phyloP scores from a whole-genome alignment of 306 rosid genomes.

The Prunus davidiana region DNA sequence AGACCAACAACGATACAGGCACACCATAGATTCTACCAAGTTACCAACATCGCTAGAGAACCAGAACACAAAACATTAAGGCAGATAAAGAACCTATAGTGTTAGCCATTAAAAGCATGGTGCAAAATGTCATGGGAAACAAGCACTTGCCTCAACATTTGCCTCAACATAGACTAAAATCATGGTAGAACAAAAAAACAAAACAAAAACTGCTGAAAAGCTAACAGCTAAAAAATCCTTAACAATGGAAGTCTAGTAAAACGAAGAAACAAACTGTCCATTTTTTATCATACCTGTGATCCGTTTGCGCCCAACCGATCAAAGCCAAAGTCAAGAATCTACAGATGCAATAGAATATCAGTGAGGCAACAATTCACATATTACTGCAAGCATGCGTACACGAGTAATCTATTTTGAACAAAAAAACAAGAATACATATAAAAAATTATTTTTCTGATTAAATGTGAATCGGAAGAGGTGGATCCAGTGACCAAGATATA shows the following conservation, averaged over 20 bases:
- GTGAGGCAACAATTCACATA: conserved; percentile 21
- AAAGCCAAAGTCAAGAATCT: conserved; percentile 93
- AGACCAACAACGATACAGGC: conserved; percentile 7
- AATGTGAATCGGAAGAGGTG: no score
- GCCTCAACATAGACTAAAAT: conserved; percentile 15
- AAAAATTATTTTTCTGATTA: not conserved
- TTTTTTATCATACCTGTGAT: conserved; percentile 57
- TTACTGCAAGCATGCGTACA: not conserved
- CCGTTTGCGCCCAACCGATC: conserved; percentile 90
- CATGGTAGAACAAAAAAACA: not conserved
- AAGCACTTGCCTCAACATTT: not conserved
- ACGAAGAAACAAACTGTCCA: conserved; percentile 8
- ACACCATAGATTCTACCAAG: not conserved
- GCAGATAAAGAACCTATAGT: not conserved
- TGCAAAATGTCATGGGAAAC: not conserved
- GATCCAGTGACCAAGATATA: no score
- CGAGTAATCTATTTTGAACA: not conserved
- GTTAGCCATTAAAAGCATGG: not conserved
- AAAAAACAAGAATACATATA: not conserved
- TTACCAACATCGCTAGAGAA: conserved; percentile 5
- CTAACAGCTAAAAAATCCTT: not conserved
- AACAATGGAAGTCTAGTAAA: conserved; percentile 1
- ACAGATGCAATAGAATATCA: conserved; percentile 33
- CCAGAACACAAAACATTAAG: conserved; percentile 5
- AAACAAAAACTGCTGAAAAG: not conserved